Conservation (phyloP, 768 basidiomycete species). For the Lentinula aciculospora region DNA sequence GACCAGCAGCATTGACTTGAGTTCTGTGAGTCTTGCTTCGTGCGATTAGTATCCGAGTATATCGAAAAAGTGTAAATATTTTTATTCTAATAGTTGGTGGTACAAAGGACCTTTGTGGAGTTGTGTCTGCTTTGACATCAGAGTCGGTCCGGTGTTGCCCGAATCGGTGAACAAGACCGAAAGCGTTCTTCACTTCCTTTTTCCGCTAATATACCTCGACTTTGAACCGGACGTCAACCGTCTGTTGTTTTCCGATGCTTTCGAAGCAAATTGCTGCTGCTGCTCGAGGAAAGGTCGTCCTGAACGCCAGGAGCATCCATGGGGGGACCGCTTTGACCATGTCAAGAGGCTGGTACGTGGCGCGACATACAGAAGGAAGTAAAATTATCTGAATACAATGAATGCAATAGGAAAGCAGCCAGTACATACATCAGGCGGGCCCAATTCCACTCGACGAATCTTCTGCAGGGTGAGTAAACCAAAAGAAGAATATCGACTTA, state of each 20-base stretch:
- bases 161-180: neutral
- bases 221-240: neutral
- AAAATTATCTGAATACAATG: no score
- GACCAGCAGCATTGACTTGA: conserved; percentile 6
- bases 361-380: neutral
- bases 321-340: conserved; percentile 25
- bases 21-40: neutral
- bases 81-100: no score
- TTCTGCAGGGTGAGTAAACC: conserved; percentile 59
- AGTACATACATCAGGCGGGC: conserved; percentile 43
- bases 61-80: no score
- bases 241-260: conserved; percentile 39
- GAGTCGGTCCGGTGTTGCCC: neutral
- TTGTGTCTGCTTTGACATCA: neutral
- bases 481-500: neutral
- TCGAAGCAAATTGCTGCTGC: conserved; percentile 65
- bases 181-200: neutral
- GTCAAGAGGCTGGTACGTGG: conserved; percentile 43
- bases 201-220: neutral
- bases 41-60: neutral
- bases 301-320: conserved; percentile 29
- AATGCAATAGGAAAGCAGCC: conserved; percentile 40
- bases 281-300: conserved; percentile 53
- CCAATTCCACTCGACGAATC: conserved; percentile 64
- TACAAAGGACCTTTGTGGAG: no score